A percentile compares a stretch with the other conserved stretches of the same genome.
phyloP scores from a whole-genome alignment of 768 basidiomycete species.

The Serendipita sp. region DNA sequence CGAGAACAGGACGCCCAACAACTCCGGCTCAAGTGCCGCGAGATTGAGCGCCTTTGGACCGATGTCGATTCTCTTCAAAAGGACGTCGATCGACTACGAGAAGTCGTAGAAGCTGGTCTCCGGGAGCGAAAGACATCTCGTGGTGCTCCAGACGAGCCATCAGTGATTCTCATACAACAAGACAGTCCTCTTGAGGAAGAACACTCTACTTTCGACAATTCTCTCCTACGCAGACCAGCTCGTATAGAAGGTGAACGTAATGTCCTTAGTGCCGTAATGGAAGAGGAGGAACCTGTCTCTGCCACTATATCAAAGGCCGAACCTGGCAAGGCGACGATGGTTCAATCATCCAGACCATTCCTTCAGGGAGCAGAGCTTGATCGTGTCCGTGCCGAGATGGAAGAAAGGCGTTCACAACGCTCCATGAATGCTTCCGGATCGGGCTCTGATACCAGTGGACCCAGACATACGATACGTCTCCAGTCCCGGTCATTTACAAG shows the following conservation, averaged over 20 bases:
- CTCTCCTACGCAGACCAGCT: constrained; percentile 2
- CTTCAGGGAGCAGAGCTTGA: constrained; percentile 43
- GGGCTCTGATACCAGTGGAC: neutral
- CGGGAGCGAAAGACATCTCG: constrained; percentile 47
- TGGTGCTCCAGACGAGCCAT: constrained; percentile 21
- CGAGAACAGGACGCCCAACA: constrained; percentile 10
- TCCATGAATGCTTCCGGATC: constrained; percentile 16
- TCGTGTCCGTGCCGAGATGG: constrained; percentile 48
- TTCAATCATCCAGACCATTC: constrained; percentile 21
- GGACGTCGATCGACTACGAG: constrained; percentile 76
- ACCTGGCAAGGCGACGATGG: neutral
- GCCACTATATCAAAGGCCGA: neutral
- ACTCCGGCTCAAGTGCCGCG: constrained; percentile 43
- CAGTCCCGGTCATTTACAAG: neutral
- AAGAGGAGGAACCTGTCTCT: constrained; percentile 10
- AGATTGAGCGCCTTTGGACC: constrained; percentile 48
- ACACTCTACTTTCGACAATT: neutral
- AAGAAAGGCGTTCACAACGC: constrained; percentile 45
- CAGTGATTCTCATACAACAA: constrained; percentile 6
- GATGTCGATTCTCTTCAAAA: constrained; percentile 71
- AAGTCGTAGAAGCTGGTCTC: constrained; percentile 75
- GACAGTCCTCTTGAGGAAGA: constrained; percentile 11
- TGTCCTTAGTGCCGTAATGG: neutral
- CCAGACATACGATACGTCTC: constrained; percentile 4
- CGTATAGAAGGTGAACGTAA: neutral